Base-by-base conservation (phyloP, 768 basidiomycete species). In the Tricholoma terreum region DNA sequence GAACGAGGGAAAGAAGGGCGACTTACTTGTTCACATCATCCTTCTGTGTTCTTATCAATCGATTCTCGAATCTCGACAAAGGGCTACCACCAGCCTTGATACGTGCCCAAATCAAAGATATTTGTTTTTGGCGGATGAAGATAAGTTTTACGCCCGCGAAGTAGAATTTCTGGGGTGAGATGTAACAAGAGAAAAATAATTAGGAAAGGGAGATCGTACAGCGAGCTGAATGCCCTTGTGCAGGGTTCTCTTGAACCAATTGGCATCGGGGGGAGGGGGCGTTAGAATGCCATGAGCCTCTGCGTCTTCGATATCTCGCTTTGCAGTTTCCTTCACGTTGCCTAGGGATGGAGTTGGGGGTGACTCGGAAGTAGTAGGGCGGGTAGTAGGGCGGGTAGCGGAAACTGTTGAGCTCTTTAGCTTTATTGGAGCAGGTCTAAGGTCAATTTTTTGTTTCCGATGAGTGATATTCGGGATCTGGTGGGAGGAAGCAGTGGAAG, bases 121-220 rank as follows among this genome's bases (percentile, higher is more conserved):
- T 83, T 40, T 83, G 78, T 61, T 75, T 75, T 14, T 83, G 77
- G 59, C 92, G 82, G 34, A 78, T 77, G 64, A 83, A 81, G 60
- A 94, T 84, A 58, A 88, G 77, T 70, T 86, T 90, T 57, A 89
- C 74, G 24, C 91, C 92, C 34, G 83, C 78, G 64, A 77, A 86
- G 72, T 94, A 94, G 71, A 94, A 94, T 87, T 92, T 92, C 87
- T 87, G 64, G 19, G 24, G 21, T 11, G 34, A n/a, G 5, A 30
- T 63, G 8, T 34, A 14, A 48, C 49, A 31, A 21, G 52, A 56
- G 57, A 50, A 7, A 45, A 21, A 31, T 19, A 50, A 17, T 43
- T 17, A 69, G 27, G 58, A 52, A 45, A 36, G 19, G 4, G 19
- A 46, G 14, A 30, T 71, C 75, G 45, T 60, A 79, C 78, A 38